Evolutionary conservation across 108 stramenopile species (phyloP).

Genomic region (Asterionellopsis glacialis): DNA sequence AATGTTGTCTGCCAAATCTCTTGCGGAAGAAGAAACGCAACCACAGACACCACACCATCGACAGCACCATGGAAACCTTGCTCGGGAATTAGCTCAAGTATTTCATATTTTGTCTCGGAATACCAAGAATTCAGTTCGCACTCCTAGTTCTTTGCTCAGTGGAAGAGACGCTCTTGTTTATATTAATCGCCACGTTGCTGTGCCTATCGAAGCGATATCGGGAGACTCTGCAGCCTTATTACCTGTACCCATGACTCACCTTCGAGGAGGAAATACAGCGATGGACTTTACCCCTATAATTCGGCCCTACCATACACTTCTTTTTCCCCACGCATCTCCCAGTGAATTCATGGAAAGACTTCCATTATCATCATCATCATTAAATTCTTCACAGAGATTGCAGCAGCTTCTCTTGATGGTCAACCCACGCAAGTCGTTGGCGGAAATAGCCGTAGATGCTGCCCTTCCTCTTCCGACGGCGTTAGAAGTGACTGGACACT

Average conservation of each 20-base stretch:
- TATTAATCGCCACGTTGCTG: constrained; percentile 77
- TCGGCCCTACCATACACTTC: constrained; percentile 68
- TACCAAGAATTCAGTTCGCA: constrained; percentile 34
- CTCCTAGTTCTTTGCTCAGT: constrained; percentile 34
- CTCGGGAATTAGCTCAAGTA: constrained; percentile 59
- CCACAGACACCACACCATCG: too few species aligned
- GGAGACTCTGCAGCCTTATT: neutral
- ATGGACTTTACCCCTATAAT: constrained; percentile 8
- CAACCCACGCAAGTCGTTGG: constrained; percentile 58
- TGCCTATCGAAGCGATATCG: constrained; percentile 59
- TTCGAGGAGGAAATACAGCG: constrained; percentile 3
- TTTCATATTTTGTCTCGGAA: constrained; percentile 68
- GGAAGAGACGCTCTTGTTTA: constrained; percentile 67
- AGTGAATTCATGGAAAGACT: constrained; percentile 51
- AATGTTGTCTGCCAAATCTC: constrained; percentile 53
- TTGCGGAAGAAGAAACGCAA: neutral
- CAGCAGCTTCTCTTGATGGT: constrained; percentile 51
- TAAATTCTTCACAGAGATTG: constrained; percentile 26
- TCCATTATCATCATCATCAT: constrained; percentile 21
- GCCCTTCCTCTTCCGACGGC: constrained; percentile 54
- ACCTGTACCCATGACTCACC: neutral
- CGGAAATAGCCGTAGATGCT: constrained; percentile 65
- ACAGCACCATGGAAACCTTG: constrained; percentile 57
- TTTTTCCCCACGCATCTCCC: constrained; percentile 74
- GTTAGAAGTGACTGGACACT: constrained; percentile 55